phyloP scores from a whole-genome alignment of 371 early-diverging fungal species.

The Mortierella sp. region DNA sequence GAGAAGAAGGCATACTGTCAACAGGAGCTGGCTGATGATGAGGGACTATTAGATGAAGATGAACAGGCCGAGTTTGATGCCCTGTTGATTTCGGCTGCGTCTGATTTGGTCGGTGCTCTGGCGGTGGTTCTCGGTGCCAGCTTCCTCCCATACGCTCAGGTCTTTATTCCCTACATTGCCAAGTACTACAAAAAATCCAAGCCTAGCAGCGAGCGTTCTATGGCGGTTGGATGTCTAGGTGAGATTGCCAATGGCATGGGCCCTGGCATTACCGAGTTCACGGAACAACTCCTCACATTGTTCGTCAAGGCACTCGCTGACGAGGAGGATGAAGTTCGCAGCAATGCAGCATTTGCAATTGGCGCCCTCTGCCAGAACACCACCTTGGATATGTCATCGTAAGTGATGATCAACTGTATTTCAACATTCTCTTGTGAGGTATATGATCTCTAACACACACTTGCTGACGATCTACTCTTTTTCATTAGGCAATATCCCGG shows the following conservation, averaged over 20 bases:
- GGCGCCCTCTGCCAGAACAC: constrained; percentile 80
- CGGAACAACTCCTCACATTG: constrained; percentile 71
- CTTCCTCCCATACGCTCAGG: constrained; percentile 78
- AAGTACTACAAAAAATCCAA: constrained; percentile 84
- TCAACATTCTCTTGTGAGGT: constrained; percentile 71
- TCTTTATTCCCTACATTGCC: constrained; percentile 83
- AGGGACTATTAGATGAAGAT: constrained; percentile 76
- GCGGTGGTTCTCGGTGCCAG: constrained; percentile 77
- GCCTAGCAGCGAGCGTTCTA: constrained; percentile 82
- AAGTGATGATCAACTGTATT: constrained; percentile 33
- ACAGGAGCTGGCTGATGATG: constrained; percentile 79
- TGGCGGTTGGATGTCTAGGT: constrained; percentile 90
- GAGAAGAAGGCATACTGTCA: constrained; percentile 87
- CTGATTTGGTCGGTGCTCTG: constrained; percentile 85
- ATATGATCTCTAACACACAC: no score
- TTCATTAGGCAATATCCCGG: constrained; percentile 65
- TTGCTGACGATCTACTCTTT: no score
- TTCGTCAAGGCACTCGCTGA: constrained; percentile 79
- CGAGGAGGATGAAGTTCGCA: constrained; percentile 83
- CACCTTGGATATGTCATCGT: constrained; percentile 72
- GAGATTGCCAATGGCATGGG: constrained; percentile 85
- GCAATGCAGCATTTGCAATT: constrained; percentile 87
- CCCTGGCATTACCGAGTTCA: constrained; percentile 78
- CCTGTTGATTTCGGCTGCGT: constrained; percentile 80
- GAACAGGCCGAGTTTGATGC: constrained; percentile 89